Base-by-base conservation (phyloP, 495 filamentous ascomycete species). In the Hyaloscypha finlandica region DNA sequence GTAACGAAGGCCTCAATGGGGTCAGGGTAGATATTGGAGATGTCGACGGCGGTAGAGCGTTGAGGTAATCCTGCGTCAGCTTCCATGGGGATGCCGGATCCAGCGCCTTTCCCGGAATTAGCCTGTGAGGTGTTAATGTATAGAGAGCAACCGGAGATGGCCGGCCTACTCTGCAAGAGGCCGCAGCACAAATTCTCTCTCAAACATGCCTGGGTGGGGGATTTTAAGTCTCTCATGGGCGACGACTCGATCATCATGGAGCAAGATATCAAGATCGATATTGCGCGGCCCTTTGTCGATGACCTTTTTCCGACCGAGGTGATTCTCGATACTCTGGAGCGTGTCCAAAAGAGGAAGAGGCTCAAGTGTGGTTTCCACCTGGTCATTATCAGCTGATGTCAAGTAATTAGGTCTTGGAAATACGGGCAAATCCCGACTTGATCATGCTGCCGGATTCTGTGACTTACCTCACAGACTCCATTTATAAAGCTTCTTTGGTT, bases 251-350 rank as follows among this genome's bases (percentile, higher is more conserved):
- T 91, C 81, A 66, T 92, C 90, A 71, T 97, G 97, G 5, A 98
- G 82, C 4, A 99, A 81, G 64, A 99, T 95, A 72, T 99, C 95
- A 19, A 99, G 83, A 72, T 99, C 95, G 52, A 99, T 96, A 65
- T 89, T 94, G 0, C 95, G 86, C 19, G 95, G 95, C 0, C 95
- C 95, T 73, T 99, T 99, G 67, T 96, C 93, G 59, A 97, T 88
- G 42, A 91, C 71, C 76, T 97, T 97, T 63, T 85, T 84, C 64
- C 95, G 84, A 2, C 94, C 93, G 29, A 98, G 80, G 0, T 73
- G 73, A 57, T 86, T 87, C 72, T 99, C 95, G 68, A 97, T 93
- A 35, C 83, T 81, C 72, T 99, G 94, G 2, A 99, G 84, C 42
- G 84, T 77, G 70, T 94, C 88, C 8, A 99, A 81, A 31, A 99